Base-by-base conservation (phyloP, 2,329 filamentous ascomycete species). In the Plenodomus biglobosus region DNA sequence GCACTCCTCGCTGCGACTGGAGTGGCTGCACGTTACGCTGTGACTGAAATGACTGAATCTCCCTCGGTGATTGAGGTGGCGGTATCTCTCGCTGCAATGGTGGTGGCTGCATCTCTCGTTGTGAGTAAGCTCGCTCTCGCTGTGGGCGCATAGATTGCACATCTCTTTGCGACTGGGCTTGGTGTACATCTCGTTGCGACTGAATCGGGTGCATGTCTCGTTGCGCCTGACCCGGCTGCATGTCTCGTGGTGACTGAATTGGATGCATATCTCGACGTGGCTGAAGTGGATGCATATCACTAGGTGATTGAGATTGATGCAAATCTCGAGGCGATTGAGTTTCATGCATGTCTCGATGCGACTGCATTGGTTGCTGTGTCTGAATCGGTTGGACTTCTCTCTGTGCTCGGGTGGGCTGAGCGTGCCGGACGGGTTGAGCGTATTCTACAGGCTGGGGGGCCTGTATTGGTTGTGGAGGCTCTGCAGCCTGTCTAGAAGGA, bases 211-310 rank as follows among this genome's bases (percentile, higher is more conserved):
- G 11, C 22, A 24, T 24, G 5, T 24, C 22, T 5, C 22, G 22
- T 24, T 24, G 22, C 11, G 11, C 6, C 21, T 18, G 66, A 48
- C 70, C 67, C 22, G 69, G 69, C 45, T 70, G 67, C 10, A 66
- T 46, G 35, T 43, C 46, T 42, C 64, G 56, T 20, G 50, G 21
- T 32, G 44, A 43, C 44, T 41, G 60, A 47, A 21, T 37, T 35
- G 52, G 35, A 32, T 53, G 45, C 16, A 51, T 19, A 37, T 19
- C 42, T 40, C 18, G 48, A 20, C 19, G 40, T 22, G 34, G 43
- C 22, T 55, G 42, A 2, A 38, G 16, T 10, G 45, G 36, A 11
- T 47, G 47, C 27, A 32, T 15, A 3, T 32, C 27, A 16, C 20
- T 6, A 3, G 8, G 27, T 32, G 27, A 32, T 6, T 32, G 13